These are phyloP conservation scores for Solidago caesia DNA, from an alignment of 129 eudicot genomes.

Conservation along the genomic window DNA sequence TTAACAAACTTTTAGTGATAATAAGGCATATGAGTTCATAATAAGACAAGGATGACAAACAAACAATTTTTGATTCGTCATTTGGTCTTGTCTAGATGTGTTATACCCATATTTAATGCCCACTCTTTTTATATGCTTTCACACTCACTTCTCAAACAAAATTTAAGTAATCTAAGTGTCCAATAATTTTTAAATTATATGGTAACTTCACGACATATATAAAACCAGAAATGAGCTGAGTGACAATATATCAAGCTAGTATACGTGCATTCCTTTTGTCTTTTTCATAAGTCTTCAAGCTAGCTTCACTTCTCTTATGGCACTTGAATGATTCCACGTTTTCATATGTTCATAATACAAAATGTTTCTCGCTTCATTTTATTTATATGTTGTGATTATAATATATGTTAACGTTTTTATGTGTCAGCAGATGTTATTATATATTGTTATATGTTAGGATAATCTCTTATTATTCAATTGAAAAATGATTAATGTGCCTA, in stretches of 20 bases:
- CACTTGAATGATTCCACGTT: background rate
- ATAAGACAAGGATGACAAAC: slow-evolving; percentile 29
- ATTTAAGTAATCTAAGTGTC: background rate
- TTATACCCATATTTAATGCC: slow-evolving; percentile 34
- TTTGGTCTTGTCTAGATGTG: slow-evolving; percentile 36
- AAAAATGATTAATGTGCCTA: too few species aligned
- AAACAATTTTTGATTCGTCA: slow-evolving; percentile 25
- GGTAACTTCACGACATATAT: slow-evolving; percentile 2
- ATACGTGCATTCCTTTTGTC: slow-evolving; percentile 17
- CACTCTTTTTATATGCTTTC: slow-evolving; percentile 28
- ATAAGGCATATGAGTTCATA: background rate
- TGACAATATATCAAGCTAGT: background rate
- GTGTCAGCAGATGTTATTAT: too few species aligned
- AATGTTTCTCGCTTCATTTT: background rate
- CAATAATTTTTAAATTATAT: background rate
- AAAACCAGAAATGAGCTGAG: background rate
- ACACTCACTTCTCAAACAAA: slow-evolving; percentile 18
- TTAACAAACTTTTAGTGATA: background rate
- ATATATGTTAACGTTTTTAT: too few species aligned
- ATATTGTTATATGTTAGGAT: too few species aligned
- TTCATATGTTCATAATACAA: background rate
- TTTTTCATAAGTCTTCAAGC: slow-evolving; percentile 1
- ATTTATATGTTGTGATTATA: background rate
- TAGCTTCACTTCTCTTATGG: background rate
- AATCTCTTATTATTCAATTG: too few species aligned